These are phyloP conservation scores for Tolypocladium tropicale DNA, from an alignment of 2,329 filamentous ascomycete species.

Conservation along the genomic window DNA sequence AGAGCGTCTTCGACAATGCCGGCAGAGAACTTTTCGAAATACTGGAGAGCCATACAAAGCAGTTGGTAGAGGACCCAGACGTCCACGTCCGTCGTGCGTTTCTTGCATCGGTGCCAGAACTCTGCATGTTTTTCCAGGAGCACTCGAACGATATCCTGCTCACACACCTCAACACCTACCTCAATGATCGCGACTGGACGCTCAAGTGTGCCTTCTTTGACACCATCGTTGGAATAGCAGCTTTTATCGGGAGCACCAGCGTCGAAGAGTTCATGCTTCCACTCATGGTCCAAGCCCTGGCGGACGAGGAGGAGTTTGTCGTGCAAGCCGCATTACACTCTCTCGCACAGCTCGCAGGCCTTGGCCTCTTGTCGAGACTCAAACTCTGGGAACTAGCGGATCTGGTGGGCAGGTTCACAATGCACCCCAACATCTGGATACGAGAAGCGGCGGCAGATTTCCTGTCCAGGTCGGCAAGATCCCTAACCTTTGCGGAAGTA, in stretches of 20 bases:
- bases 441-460: constrained; percentile 82
- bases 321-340: constrained; percentile 85
- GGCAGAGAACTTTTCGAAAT: constrained; percentile 70
- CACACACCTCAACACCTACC: constrained; percentile 90
- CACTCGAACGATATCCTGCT: constrained; percentile 93
- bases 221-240: constrained; percentile 83
- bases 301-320: constrained; percentile 88
- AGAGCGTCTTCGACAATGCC: constrained; percentile 81
- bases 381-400: constrained; percentile 85
- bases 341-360: constrained; percentile 74
- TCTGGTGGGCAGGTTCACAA: constrained; percentile 71
- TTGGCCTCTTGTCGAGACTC: constrained; percentile 76
- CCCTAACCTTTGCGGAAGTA: constrained; percentile 61
- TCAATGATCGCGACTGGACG: constrained; percentile 95
- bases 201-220: constrained; percentile 96
- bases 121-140: constrained; percentile 92
- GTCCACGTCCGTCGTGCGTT: constrained; percentile 84
- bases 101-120: constrained; percentile 76
- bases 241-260: constrained; percentile 79
- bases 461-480: constrained; percentile 64
- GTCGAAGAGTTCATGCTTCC: constrained; percentile 93
- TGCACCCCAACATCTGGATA: constrained; percentile 95
- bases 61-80: constrained; percentile 78
- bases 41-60: constrained; percentile 82
- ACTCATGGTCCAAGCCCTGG: constrained; percentile 88